Base-by-base conservation (phyloP, 106 monocot genomes). In the Gastrodia elata region DNA sequence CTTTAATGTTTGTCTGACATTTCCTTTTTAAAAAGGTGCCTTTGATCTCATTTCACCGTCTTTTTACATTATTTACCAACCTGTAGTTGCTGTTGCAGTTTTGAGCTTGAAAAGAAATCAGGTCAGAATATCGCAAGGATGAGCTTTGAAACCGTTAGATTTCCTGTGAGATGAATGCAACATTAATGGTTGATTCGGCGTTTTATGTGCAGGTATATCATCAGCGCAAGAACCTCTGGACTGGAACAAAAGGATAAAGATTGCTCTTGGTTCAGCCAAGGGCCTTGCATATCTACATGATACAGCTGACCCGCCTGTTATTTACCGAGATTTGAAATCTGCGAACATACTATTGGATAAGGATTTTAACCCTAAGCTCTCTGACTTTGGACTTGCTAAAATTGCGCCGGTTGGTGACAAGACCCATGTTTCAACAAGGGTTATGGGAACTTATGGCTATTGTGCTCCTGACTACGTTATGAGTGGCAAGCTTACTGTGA, bases 381-480 rank as follows among this genome's bases (percentile, higher is more conserved):
- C 67, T 36, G 67, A 67, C 37, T 67, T 67, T 37, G 67, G 67
- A 30, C 67, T 67, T 16, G 67, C 67, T 0, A 67, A 67, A 37
- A 34, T 67, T 27, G 67, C 67, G 4, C 67, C 67, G 20, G 67
- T 67, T 37, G 67, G 67, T 35, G 67, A 67, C 15, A 67, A 30
- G n/a, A 67, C 67, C 11, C 67, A 67, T 7, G 67, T 67, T n/a
- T 67, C 67, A 37, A 67, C 67, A 6, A 67, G 67, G 36, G 36
- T 67, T 14, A 67, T 67, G 67, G 67, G 67, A 67, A 67, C 67
- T 2, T 67, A 67, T 37, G 67, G 67, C 20, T 67, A 67, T 20
- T 67, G 67, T 37, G 67, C 67, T 67, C 67, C 67, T 37, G 67
- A 67, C n/a, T 67, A 67, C 8, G 67, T 37, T n/a, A 67, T 67